Evolutionary conservation across 2,329 filamentous ascomycete genomes (phyloP).

Genomic region (Curvularia hawaiiensis): DNA sequence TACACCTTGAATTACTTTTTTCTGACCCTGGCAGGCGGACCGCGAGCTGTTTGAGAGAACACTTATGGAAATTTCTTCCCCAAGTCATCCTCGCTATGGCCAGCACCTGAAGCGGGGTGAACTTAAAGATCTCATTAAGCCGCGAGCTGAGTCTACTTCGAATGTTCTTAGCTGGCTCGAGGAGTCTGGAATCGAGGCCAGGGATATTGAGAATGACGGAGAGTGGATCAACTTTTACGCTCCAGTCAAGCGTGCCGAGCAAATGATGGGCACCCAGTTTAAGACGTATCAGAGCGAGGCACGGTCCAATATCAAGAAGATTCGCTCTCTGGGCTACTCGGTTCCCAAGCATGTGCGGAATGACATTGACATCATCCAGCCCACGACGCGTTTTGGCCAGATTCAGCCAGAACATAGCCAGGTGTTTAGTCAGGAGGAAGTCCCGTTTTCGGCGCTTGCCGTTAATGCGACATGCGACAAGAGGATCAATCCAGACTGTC

Average conservation of each 20-base stretch:
- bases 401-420: slow-evolving; percentile 51
- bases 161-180: slow-evolving; percentile 63
- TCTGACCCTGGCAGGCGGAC: slow-evolving; percentile 52
- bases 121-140: slow-evolving; percentile 60
- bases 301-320: slow-evolving; percentile 50
- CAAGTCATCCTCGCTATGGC: slow-evolving; percentile 64
- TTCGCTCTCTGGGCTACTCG: slow-evolving; percentile 65
- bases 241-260: slow-evolving; percentile 58
- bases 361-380: slow-evolving; percentile 67
- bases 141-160: slow-evolving; percentile 54
- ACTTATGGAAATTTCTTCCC: slow-evolving; percentile 66
- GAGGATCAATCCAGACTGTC: slow-evolving; percentile 53
- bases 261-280: slow-evolving; percentile 63
- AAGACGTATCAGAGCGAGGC: slow-evolving; percentile 58
- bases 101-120: slow-evolving; percentile 66
- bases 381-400: slow-evolving; percentile 66
- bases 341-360: slow-evolving; percentile 61
- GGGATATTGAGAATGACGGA: slow-evolving; percentile 56
- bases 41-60: slow-evolving; percentile 60
- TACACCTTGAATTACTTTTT: not conserved
- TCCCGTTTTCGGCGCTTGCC: slow-evolving; percentile 27
- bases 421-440: slow-evolving; percentile 37
- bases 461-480: slow-evolving; percentile 49
- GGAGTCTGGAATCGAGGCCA: slow-evolving; percentile 53
- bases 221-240: slow-evolving; percentile 68